Conservation (phyloP, 495 filamentous ascomycete species). For the Eremomyces bilateralis region DNA sequence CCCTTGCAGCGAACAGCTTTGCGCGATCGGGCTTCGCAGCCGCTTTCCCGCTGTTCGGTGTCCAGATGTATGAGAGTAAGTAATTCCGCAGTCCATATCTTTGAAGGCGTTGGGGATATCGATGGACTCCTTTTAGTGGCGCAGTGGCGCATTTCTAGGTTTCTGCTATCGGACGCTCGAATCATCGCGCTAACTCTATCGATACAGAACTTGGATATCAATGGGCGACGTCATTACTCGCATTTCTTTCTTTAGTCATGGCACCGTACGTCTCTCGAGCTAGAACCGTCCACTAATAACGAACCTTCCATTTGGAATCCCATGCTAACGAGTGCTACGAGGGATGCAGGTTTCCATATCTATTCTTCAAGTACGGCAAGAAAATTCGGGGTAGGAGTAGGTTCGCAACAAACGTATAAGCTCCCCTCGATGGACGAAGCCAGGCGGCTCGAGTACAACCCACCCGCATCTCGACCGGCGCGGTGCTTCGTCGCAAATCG, state of each 20-base stretch:
- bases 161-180: too few species aligned
- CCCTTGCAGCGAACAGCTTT: slow-evolving; percentile 76
- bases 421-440: too few species aligned
- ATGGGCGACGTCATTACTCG: slow-evolving; percentile 22
- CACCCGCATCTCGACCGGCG: slow-evolving; percentile 2
- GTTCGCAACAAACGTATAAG: too few species aligned
- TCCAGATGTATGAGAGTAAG: slow-evolving; percentile 38
- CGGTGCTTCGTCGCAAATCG: not conserved
- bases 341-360: slow-evolving; percentile 12
- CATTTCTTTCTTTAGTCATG: slow-evolving; percentile 23
- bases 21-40: slow-evolving; percentile 66
- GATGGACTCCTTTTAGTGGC: not conserved
- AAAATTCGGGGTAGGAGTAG: slow-evolving; percentile 17
- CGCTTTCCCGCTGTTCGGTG: slow-evolving; percentile 48
- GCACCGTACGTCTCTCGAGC: slow-evolving; percentile 23
- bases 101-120: not conserved
- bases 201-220: slow-evolving; percentile 20
- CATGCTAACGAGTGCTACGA: too few species aligned
- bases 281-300: too few species aligned
- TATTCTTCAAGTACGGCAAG: slow-evolving; percentile 24
- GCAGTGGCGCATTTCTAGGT: not conserved
- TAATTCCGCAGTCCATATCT: too few species aligned
- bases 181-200: slow-evolving; percentile 13
- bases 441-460: too few species aligned
- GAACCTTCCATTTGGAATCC: too few species aligned